Conservation (phyloP, 1,139 yeast species). For the Pneumocystis carinii region DNA sequence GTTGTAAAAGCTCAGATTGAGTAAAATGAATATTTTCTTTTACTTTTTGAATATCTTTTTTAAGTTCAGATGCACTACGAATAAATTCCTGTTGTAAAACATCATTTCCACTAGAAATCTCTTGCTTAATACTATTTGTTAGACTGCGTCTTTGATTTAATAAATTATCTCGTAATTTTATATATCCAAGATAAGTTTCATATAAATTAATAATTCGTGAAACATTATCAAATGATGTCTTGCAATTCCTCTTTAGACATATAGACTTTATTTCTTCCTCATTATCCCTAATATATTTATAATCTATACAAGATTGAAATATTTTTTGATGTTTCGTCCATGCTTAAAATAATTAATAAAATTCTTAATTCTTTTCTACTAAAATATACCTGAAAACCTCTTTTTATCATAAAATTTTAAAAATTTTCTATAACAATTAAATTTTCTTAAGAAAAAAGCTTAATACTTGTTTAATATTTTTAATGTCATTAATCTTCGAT, state of each 20-base stretch:
- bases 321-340: neutral
- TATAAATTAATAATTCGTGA: slow-evolving; percentile 11
- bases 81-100: neutral
- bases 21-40: slow-evolving; percentile 9
- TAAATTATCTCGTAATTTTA: slow-evolving; percentile 8
- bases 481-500: neutral
- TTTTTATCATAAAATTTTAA: neutral
- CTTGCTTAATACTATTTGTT: slow-evolving; percentile 6
- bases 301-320: slow-evolving; percentile 3
- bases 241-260: slow-evolving; percentile 13
- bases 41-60: slow-evolving; percentile 8
- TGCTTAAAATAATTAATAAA: neutral
- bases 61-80: slow-evolving; percentile 12
- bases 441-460: neutral
- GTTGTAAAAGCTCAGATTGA: slow-evolving; percentile 8
- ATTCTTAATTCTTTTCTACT: neutral
- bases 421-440: neutral
- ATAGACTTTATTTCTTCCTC: slow-evolving; percentile 5
- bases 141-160: slow-evolving; percentile 12
- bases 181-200: slow-evolving; percentile 4
- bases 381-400: neutral
- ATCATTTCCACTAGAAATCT: slow-evolving; percentile 2
- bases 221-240: slow-evolving; percentile 8
- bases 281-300: slow-evolving; percentile 9
- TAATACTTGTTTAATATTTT: neutral